Conservation (phyloP, 768 basidiomycete genomes). For the Boletus reticulatus region DNA sequence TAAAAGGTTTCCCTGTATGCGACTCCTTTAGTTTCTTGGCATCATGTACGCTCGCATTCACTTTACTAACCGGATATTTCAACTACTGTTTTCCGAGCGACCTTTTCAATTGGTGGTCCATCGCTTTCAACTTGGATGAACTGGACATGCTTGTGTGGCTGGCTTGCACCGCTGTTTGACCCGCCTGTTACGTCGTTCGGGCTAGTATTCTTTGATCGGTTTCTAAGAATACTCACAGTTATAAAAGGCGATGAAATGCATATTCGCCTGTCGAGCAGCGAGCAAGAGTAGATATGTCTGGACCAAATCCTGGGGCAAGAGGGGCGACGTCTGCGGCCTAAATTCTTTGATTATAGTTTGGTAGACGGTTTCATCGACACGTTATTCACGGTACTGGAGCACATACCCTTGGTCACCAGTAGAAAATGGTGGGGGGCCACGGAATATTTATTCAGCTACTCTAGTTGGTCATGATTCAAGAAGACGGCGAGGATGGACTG, state of each 20-base stretch:
- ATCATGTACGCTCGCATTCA: neutral
- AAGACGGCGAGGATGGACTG: neutral
- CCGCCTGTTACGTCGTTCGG: constrained; percentile 50
- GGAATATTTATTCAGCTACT: constrained; percentile 83
- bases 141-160: constrained; percentile 90
- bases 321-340: constrained; percentile 73
- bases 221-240: constrained; percentile 57
- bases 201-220: neutral
- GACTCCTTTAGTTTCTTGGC: neutral
- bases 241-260: constrained; percentile 78
- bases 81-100: constrained; percentile 56
- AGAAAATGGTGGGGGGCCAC: constrained; percentile 84
- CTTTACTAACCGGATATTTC: constrained; percentile 37
- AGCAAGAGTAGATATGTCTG: constrained; percentile 72
- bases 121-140: constrained; percentile 64
- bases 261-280: constrained; percentile 61
- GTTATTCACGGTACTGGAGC: neutral
- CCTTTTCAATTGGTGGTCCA: constrained; percentile 75
- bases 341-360: constrained; percentile 48
- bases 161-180: constrained; percentile 80
- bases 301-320: constrained; percentile 75
- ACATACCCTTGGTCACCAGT: constrained; percentile 78
- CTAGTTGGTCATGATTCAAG: constrained; percentile 1
- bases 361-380: neutral
- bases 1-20: constrained; percentile 65